Evolutionary conservation across 306 rosid genomes (phyloP).

Genomic region (Geum urbanum): DNA sequence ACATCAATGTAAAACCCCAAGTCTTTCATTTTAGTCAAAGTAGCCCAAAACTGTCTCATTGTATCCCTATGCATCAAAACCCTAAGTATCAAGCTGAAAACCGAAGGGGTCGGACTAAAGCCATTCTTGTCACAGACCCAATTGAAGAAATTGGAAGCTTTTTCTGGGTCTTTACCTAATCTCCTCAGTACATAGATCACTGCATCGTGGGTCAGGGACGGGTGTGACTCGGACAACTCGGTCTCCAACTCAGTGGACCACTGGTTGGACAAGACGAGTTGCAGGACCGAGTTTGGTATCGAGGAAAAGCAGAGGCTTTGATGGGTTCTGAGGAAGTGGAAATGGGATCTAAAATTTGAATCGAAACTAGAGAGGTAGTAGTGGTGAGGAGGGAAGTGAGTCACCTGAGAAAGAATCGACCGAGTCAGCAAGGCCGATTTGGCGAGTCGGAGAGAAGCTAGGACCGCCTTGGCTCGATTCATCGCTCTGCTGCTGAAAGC

Average conservation of each 20-base stretch:
- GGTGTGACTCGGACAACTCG: constrained; percentile 42
- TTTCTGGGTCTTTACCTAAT: constrained; percentile 52
- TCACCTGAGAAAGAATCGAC: constrained; percentile 42
- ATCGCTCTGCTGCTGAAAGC: constrained; percentile 31
- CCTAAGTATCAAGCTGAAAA: constrained; percentile 60
- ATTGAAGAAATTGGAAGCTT: constrained; percentile 61
- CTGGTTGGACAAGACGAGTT: constrained; percentile 46
- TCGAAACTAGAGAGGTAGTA: constrained; percentile 22
- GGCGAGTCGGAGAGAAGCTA: constrained; percentile 39
- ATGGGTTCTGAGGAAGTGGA: constrained; percentile 26
- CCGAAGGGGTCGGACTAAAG: constrained; percentile 53
- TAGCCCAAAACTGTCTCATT: constrained; percentile 63
- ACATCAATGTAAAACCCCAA: constrained; percentile 60
- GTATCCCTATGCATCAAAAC: constrained; percentile 43
- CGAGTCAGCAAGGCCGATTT: constrained; percentile 45
- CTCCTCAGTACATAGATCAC: constrained; percentile 59
- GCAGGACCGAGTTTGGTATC: constrained; percentile 51
- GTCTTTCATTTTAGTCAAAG: constrained; percentile 53
- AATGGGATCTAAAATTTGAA: constrained; percentile 22
- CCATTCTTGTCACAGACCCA: constrained; percentile 59
- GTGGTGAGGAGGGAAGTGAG: constrained; percentile 31
- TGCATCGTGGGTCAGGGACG: constrained; percentile 55
- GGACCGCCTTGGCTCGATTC: constrained; percentile 49
- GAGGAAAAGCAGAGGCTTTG: constrained; percentile 52
- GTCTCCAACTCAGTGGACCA: constrained; percentile 66